These are phyloP conservation scores for Friedmanniomyces simplex DNA, from an alignment of 495 filamentous ascomycete genomes.

Conservation along the genomic window DNA sequence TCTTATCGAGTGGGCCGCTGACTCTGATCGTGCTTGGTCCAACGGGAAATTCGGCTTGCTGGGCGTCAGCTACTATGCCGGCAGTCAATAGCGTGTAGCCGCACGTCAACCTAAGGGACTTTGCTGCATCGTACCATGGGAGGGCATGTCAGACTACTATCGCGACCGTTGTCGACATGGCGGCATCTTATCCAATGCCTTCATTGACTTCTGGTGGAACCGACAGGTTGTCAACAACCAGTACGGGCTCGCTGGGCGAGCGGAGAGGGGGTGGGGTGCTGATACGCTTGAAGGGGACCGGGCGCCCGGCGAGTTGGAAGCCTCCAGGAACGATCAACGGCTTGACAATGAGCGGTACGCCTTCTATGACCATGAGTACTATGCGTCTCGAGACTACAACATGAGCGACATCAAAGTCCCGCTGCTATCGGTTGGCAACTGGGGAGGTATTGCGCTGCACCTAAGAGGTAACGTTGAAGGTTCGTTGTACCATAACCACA, in stretches of 20 bases:
- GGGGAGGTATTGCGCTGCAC: constrained; percentile 55
- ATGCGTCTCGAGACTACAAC: constrained; percentile 48
- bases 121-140: constrained; percentile 52
- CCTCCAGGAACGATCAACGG: constrained; percentile 46
- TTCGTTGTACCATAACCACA: neutral
- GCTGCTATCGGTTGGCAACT: constrained; percentile 50
- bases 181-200: constrained; percentile 52
- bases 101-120: constrained; percentile 49
- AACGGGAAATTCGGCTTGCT: constrained; percentile 51
- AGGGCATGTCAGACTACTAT: constrained; percentile 59
- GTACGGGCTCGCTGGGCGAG: constrained; percentile 42
- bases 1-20: constrained; percentile 52
- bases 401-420: constrained; percentile 51
- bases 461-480: constrained; percentile 51
- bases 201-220: constrained; percentile 58
- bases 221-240: constrained; percentile 48
- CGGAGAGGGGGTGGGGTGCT: constrained; percentile 17
- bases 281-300: constrained; percentile 40
- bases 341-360: constrained; percentile 42
- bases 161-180: constrained; percentile 54
- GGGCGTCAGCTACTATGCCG: constrained; percentile 53
- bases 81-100: constrained; percentile 52
- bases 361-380: constrained; percentile 51
- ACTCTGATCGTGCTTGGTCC: constrained; percentile 51
- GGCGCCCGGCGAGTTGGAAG: constrained; percentile 36